Evolutionary conservation across 2,329 filamentous ascomycete genomes (phyloP).

Genomic region (Hypoxylon sp.): DNA sequence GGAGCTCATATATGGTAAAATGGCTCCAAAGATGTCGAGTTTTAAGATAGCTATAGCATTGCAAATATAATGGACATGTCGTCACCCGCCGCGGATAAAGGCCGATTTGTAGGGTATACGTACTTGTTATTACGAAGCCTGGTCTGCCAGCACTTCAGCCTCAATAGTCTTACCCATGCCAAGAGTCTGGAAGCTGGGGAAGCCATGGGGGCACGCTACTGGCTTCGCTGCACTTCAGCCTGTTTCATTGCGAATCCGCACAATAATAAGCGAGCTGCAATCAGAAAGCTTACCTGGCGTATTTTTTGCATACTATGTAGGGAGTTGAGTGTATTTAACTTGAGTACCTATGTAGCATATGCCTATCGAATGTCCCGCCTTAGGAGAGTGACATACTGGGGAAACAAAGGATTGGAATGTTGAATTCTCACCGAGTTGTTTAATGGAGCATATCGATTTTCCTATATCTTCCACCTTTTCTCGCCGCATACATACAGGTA

Average conservation of each 20-base stretch:
- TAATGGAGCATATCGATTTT: too few relatives aligned
- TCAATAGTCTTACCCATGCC: conserved; percentile 40
- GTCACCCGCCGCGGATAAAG: conserved; percentile 35
- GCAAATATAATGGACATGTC: conserved; percentile 14
- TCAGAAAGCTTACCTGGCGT: conserved; percentile 21
- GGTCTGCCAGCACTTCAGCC: conserved; percentile 36
- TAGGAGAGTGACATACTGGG: not conserved
- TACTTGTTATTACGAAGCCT: conserved; percentile 25
- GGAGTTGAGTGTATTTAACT: conserved; percentile 4
- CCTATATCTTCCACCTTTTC: not conserved
- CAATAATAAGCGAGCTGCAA: conserved; percentile 37
- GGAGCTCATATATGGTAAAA: not conserved
- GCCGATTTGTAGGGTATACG: conserved; percentile 21
- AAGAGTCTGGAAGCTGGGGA: conserved; percentile 42
- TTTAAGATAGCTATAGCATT: conserved; percentile 7
- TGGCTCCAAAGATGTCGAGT: conserved; percentile 13
- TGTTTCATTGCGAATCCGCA: conserved; percentile 30
- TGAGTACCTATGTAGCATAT: conserved; percentile 21
- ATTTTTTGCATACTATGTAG: conserved; percentile 10
- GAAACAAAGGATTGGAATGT: not conserved
- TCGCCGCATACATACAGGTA: not conserved
- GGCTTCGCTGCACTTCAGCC: conserved; percentile 38
- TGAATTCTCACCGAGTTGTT: too few relatives aligned
- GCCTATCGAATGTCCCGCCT: conserved; percentile 4
- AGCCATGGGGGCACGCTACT: conserved; percentile 30